Base-by-base conservation (phyloP, 164 flowering plant genomes). In the Chimonanthus praecox region DNA sequence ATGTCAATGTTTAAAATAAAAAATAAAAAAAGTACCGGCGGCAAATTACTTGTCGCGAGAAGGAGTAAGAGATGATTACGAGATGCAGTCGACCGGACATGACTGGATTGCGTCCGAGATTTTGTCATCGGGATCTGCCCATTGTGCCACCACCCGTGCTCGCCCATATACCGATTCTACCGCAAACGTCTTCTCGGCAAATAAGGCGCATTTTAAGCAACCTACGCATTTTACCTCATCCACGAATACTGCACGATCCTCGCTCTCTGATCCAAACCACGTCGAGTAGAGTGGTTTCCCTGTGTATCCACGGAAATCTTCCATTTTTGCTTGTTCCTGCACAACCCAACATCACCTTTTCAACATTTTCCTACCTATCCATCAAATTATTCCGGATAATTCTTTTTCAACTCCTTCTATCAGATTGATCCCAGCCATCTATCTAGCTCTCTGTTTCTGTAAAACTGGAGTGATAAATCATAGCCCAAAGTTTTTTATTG, bases 31-130 rank as follows among this genome's bases (percentile, higher is more conserved):
- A 33, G 1, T 33, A 33, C 33, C 33, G 33, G 33, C 33, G 33
- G 33, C 33, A 33, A 33, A 33, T 33, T 33, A 33, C 33, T 33
- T 33, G 33, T 33, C 33, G 33, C 33, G 2, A 33, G 33, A 9
- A 16, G 15, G 47, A 48, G 21, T 6, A 13, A 58, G 50, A 60
- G 49, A 49, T 6, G 87, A 78, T 33, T 84, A 94, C 99, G 94
- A 88, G 79, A 94, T 94, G 89, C 99, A 94, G 54, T 92, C 90
- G 8, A 94, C 97, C 0, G 99, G 99, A 67, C 97, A 94, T 0
- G 94, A 47, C 11, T 84, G 88, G 0, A 92, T 92, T 4, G 99
- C 97, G 47, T 87, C 88, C 2, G 80, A 85, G 70, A 94, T 90
- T 76, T 86, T 90, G 80, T 81, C 61, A 68, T 92, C 94, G 18